A percentile compares a stretch with the other conserved stretches of the same genome.
These are phyloP conservation scores for Celoporthe dispersa DNA, from an alignment of 2,329 filamentous ascomycete genomes.

Conservation along the genomic window DNA sequence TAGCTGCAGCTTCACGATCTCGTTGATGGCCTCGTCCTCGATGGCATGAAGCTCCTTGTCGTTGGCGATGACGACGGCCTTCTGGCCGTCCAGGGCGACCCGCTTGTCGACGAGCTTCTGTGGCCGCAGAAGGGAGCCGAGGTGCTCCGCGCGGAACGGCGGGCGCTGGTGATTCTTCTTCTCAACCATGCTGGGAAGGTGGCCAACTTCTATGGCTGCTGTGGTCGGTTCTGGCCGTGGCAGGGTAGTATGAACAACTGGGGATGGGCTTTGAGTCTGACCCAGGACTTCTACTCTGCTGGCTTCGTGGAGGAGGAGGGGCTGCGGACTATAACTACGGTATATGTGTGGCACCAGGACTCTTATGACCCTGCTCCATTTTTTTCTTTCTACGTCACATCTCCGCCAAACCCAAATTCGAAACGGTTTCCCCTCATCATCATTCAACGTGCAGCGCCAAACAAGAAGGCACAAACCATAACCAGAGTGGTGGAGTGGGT, in stretches of 20 bases:
- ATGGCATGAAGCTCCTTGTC: slow-evolving; percentile 52
- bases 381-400: slow-evolving; percentile 3
- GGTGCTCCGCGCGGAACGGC: slow-evolving; percentile 77
- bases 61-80: slow-evolving; percentile 43
- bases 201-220: too few species aligned
- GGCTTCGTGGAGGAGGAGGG: not conserved
- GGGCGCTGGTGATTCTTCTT: slow-evolving; percentile 37
- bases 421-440: not conserved
- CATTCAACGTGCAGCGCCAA: not conserved
- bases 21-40: slow-evolving; percentile 62
- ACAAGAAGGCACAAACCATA: not conserved
- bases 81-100: slow-evolving; percentile 41
- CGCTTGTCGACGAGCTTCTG: slow-evolving; percentile 59
- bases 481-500: not conserved
- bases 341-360: not conserved
- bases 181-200: slow-evolving; percentile 13
- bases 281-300: not conserved
- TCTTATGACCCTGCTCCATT: not conserved
- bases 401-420: too few species aligned
- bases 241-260: not conserved
- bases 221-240: too few species aligned
- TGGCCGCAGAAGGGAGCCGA: slow-evolving; percentile 75
- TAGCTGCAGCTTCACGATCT: slow-evolving; percentile 63
- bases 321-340: not conserved
- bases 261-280: not conserved